A percentile compares a stretch with the other conserved stretches of the same genome.
These are phyloP conservation scores for Hygrophorus russula DNA, from an alignment of 768 basidiomycete species.

Conservation along the genomic window DNA sequence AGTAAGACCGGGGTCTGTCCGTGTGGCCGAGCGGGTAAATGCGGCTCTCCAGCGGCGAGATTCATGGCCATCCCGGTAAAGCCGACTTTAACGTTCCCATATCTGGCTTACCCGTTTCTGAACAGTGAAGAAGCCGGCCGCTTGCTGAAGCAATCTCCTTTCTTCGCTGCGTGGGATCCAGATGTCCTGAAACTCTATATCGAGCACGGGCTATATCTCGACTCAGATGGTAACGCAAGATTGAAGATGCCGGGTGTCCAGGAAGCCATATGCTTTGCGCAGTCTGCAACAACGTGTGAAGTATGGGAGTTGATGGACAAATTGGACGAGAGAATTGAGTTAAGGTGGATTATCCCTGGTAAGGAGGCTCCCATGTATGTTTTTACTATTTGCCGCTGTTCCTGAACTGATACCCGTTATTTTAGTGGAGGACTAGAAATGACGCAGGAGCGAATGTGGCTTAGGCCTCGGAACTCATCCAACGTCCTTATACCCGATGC, in stretches of 20 bases:
- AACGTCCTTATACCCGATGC: constrained; percentile 27
- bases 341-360: constrained; percentile 49
- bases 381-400: background rate
- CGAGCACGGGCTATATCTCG: constrained; percentile 37
- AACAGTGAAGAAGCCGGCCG: constrained; percentile 49
- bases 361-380: constrained; percentile 24
- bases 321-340: constrained; percentile 38
- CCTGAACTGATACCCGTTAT: background rate
- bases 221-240: constrained; percentile 25
- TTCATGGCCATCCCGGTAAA: constrained; percentile 31
- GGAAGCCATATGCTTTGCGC: constrained; percentile 53
- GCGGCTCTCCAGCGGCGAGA: constrained; percentile 50
- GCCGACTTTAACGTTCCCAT: background rate
- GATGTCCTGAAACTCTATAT: constrained; percentile 49
- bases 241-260: constrained; percentile 60
- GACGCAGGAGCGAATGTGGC: constrained; percentile 29
- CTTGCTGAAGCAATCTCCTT: constrained; percentile 39
- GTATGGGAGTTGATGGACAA: constrained; percentile 27
- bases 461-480: constrained; percentile 28
- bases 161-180: constrained; percentile 66
- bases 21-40: constrained; percentile 7
- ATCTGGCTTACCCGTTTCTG: background rate
- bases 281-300: constrained; percentile 29
- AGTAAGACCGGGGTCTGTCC: constrained; percentile 13
- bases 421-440: constrained; percentile 21